Evolutionary conservation across 139 green algal species (phyloP), one percentile per base, ranked within the genome.

Genomic region (Medakamo hakoo): DNA sequence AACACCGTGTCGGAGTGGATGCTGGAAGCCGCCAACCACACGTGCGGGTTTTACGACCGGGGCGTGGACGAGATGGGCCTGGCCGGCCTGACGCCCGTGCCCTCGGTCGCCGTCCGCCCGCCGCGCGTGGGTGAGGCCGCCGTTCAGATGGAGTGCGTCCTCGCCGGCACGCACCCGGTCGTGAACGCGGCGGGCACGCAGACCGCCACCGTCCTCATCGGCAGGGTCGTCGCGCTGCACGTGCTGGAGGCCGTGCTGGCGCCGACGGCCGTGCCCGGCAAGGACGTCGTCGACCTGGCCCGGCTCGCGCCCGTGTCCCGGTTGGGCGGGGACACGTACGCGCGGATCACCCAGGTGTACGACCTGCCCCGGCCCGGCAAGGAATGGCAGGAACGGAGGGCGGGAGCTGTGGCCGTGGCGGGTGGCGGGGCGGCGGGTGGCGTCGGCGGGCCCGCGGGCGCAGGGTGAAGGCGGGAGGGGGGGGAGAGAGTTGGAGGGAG

Each of bases 1-100:
- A 88, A 92, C 73, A 89, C 97, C 66, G 95, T 97, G 30, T 90
- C 76, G 67, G 86, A 97, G 27, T 97, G 91, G 91, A 97, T 91
- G 61, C 64, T 95, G 4, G 90, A 97, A 75, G 80, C 87, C 1
- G 90, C 90, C 60, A 97, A 97, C 72, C 81, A 94, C 78, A 95
- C 84, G 19, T 95, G 86, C 63, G 86, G 83, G 4, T 73, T 83
- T 30, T 95, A 80, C 68, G 71, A 80, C 4, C 70, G 72, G 3
- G 87, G 80, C 0, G 72, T 88, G n/a, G 76, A 95, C 58, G 91
- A 97, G 74, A 80, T 94, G 72, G 69, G 69, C 32, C 64, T 89
- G 19, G 60, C 76, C 25, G 82, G 88, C 1, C 73, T 96, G 18
- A 95, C 82, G 1, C 81, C 85, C 0, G 61, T 87, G 31, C 66